Conservation (phyloP, 768 basidiomycete species). For the Phlegmacium glaucopus region DNA sequence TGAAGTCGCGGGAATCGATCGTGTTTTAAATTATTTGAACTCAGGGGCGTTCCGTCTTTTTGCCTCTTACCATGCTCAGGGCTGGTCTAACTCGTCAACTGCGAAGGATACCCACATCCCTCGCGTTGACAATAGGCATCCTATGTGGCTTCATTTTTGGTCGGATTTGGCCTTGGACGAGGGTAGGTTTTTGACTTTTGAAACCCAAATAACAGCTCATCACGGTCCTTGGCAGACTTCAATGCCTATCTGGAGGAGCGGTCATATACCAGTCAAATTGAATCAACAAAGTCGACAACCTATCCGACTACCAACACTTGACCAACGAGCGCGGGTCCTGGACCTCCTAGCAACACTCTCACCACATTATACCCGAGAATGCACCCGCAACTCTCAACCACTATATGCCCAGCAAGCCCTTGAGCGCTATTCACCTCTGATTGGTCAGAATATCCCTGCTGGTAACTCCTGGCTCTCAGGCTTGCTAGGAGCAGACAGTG, state of each 20-base stretch:
- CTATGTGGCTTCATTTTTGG: conserved; percentile 59
- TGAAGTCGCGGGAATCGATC: too few species aligned
- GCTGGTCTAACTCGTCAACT: conserved; percentile 25
- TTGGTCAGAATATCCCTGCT: conserved; percentile 69
- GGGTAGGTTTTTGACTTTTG: not conserved
- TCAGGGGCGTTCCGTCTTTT: too few species aligned
- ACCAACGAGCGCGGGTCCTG: conserved; percentile 83
- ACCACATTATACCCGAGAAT: conserved; percentile 91
- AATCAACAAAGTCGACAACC: conserved; percentile 57
- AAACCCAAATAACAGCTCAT: conserved; percentile 1
- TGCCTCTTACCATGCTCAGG: conserved; percentile 1
- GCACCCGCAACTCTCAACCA: conserved; percentile 80
- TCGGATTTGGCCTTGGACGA: conserved; percentile 43
- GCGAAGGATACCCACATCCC: conserved; percentile 48
- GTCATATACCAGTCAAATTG: conserved; percentile 46
- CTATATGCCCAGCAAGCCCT: conserved; percentile 81
- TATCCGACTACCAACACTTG: conserved; percentile 71
- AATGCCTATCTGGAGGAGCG: conserved; percentile 49
- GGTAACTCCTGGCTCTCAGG: conserved; percentile 58
- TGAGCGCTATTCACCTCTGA: conserved; percentile 80
- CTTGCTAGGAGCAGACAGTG: conserved; percentile 40
- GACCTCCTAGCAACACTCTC: conserved; percentile 84
- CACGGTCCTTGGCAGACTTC: conserved; percentile 23
- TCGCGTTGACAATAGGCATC: conserved; percentile 60
- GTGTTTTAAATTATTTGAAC: not conserved